phyloP scores from a whole-genome alignment of 2,329 filamentous ascomycete species.

The Aspergillus sp. region DNA sequence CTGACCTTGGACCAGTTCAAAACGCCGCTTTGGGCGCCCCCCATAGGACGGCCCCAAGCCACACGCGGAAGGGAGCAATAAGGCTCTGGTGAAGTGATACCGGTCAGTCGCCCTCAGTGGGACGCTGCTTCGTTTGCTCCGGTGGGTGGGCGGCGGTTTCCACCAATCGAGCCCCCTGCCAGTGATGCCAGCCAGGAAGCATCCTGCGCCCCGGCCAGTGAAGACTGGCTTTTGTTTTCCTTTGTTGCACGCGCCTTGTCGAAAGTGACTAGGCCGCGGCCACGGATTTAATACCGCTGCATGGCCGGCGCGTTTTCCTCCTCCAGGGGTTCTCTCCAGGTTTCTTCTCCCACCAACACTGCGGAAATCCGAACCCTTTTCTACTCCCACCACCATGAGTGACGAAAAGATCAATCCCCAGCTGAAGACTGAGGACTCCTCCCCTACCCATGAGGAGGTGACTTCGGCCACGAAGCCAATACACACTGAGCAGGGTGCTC shows the following conservation, averaged over 20 bases:
- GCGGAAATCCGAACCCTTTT: not conserved
- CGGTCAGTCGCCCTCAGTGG: not conserved
- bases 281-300: not conserved
- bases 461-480: not conserved
- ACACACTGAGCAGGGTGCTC: constrained; percentile 8
- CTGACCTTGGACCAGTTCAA: not conserved
- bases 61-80: not conserved
- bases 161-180: not conserved
- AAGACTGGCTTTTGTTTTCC: not conserved
- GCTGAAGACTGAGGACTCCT: not conserved
- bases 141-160: not conserved
- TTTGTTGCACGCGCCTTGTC: not conserved
- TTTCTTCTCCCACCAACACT: not conserved
- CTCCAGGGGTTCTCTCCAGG: not conserved
- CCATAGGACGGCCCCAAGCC: not conserved
- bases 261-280: not conserved
- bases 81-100: not conserved
- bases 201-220: not conserved
- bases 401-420: not conserved
- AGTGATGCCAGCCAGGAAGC: not conserved
- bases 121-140: not conserved
- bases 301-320: not conserved
- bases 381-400: not conserved
- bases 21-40: not conserved
- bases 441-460: not conserved